These are phyloP conservation scores for Lentithecium fluviatile DNA, from an alignment of 495 filamentous ascomycete species.

Conservation along the genomic window DNA sequence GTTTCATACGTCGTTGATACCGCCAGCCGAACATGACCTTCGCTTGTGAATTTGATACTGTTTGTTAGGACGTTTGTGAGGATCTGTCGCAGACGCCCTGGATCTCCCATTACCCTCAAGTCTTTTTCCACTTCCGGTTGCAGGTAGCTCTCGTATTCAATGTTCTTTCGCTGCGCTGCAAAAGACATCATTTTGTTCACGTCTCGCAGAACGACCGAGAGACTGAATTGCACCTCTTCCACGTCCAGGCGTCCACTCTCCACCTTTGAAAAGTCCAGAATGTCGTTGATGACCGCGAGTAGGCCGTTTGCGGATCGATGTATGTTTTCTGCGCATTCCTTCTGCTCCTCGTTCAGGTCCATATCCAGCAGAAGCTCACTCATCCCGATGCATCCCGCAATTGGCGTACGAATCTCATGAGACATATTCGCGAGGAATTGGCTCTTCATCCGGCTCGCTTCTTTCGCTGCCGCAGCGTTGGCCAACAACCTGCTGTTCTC, in stretches of 20 bases:
- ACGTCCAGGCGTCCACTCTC: slow-evolving; percentile 74
- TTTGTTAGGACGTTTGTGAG: slow-evolving; percentile 86
- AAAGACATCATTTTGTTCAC: slow-evolving; percentile 63
- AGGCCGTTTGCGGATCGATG: slow-evolving; percentile 76
- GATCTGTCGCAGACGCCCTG: slow-evolving; percentile 75
- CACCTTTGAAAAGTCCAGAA: slow-evolving; percentile 84
- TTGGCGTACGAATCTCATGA: slow-evolving; percentile 83
- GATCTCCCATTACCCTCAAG: slow-evolving; percentile 65
- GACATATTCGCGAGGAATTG: slow-evolving; percentile 80
- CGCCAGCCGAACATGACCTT: slow-evolving; percentile 60
- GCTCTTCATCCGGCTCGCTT: slow-evolving; percentile 66
- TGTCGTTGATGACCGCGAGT: slow-evolving; percentile 88
- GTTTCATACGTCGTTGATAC: slow-evolving; percentile 42
- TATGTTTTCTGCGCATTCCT: slow-evolving; percentile 74
- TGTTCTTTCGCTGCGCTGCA: slow-evolving; percentile 42
- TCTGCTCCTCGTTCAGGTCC: slow-evolving; percentile 64
- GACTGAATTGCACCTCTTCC: slow-evolving; percentile 75
- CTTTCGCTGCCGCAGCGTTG: slow-evolving; percentile 66
- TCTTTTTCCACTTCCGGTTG: slow-evolving; percentile 34
- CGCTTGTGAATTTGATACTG: slow-evolving; percentile 81
- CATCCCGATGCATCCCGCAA: slow-evolving; percentile 51
- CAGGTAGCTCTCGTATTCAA: slow-evolving; percentile 39
- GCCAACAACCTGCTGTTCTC: slow-evolving; percentile 63
- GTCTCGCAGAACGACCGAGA: slow-evolving; percentile 69
- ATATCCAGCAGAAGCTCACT: slow-evolving; percentile 54